Evolutionary conservation across 2,329 filamentous ascomycete species (phyloP), one percentile per base, ranked within the genome.

Genomic region (Pseudogymnoascus sp.): DNA sequence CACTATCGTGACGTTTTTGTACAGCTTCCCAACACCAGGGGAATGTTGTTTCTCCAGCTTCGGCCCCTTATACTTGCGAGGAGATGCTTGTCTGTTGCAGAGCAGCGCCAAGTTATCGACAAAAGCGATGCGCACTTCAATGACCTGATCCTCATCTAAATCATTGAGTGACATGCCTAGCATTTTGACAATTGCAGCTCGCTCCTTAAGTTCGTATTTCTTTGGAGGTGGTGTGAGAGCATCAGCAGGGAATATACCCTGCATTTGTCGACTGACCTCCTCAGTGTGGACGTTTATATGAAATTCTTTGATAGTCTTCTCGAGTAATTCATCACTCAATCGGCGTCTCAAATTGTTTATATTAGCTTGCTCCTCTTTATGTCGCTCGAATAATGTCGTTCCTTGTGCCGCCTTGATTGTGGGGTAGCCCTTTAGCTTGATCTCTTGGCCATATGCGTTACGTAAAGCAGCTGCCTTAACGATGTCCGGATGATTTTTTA

Each of bases 201-300:
- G 66, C 66, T 70, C 64, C 48, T 63, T 29, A 35, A 69, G 65
- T 63, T 70, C 58, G 59, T 70, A 70, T 60, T 66, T 58, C 61
- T 66, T 63, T 18, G 60, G 63, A n/a, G 64, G 59, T 29, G 61
- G 63, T 18, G 61, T 64, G 39, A 70, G 62, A n/a, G 67, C 63
- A 39, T 29, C 8, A 31, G 61, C 31, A 33, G 67, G 67, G 39
- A 40, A 62, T 35, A 68, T 67, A 9, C 66, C 66, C 42, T 62
- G 39, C 25, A 69, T 42, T 61, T 70, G 63, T 55, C 61, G 59
- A 63, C 67, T 62, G 18, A 69, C 65, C 45, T 70, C 63, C 12
- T 63, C 48, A 29, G 55, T 62, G 52, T 70, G 33, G 37, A 70
- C 61, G 13, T 63, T 67, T 36, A 65, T 58, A 60, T 69, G 60